phyloP scores from a whole-genome alignment of 2,329 filamentous ascomycete species.

The Phaeomoniella chlamydospora region DNA sequence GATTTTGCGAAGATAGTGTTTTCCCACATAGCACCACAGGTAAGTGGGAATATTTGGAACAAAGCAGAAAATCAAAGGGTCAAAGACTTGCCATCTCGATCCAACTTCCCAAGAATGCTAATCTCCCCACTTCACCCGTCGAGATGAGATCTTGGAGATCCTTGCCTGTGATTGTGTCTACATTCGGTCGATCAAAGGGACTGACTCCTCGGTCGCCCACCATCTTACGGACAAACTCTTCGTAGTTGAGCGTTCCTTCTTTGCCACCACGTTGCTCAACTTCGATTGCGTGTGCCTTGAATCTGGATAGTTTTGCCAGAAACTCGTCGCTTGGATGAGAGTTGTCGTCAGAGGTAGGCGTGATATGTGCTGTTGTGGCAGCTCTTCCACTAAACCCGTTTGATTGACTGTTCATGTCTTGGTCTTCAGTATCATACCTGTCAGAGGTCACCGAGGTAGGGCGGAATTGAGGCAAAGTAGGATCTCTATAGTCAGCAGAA shows the following conservation, averaged over 20 bases:
- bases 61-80: no score
- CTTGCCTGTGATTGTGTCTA: not conserved
- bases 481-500: slow-evolving; percentile 15
- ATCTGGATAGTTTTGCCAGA: slow-evolving; percentile 29
- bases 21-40: no score
- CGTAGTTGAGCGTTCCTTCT: slow-evolving; percentile 56
- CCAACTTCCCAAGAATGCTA: slow-evolving; percentile 80
- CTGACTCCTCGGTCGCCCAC: slow-evolving; percentile 42
- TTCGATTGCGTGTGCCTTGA: slow-evolving; percentile 54
- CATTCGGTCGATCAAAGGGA: not conserved
- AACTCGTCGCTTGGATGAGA: slow-evolving; percentile 11
- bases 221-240: slow-evolving; percentile 68
- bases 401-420: slow-evolving; percentile 17
- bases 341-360: slow-evolving; percentile 12
- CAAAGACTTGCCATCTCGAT: slow-evolving; percentile 59
- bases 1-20: no score
- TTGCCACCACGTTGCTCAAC: slow-evolving; percentile 60
- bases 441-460: slow-evolving; percentile 17
- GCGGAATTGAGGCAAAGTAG: slow-evolving; percentile 31
- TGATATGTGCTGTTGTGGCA: slow-evolving; percentile 9
- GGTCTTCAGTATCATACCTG: slow-evolving; percentile 17
- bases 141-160: not conserved
- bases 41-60: no score
- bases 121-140: slow-evolving; percentile 36
- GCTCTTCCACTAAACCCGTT: slow-evolving; percentile 22